Conservation (phyloP, 768 basidiomycete genomes). For the Leccinum disarticulatum region DNA sequence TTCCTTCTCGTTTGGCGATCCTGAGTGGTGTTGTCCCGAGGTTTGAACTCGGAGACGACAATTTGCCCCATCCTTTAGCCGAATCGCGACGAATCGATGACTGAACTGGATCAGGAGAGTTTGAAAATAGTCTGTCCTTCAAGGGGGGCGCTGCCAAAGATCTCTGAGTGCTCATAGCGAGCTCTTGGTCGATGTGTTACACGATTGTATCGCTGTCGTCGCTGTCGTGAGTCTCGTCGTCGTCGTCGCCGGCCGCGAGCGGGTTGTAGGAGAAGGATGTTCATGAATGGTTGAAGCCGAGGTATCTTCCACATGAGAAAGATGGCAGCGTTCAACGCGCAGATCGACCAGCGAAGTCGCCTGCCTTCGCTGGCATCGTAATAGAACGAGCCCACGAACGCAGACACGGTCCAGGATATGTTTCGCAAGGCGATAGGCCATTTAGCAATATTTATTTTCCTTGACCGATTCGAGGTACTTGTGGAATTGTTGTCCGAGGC, state of each 20-base stretch:
- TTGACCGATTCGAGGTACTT: conserved; percentile 33
- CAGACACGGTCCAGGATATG: conserved; percentile 41
- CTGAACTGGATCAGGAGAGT: conserved; percentile 63
- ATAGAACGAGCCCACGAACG: conserved; percentile 60
- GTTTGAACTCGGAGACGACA: conserved; percentile 34
- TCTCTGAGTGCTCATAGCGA: conserved; percentile 30
- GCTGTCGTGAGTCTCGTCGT: conserved; percentile 22
- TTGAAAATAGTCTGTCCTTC: conserved; percentile 60
- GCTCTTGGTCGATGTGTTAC: not conserved
- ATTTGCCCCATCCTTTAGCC: conserved; percentile 60
- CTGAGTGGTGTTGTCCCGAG: conserved; percentile 60
- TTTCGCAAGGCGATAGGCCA: conserved; percentile 36
- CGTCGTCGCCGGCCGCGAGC: conserved; percentile 12
- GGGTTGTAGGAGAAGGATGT: conserved; percentile 16
- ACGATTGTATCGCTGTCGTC: conserved; percentile 18
- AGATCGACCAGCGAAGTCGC: conserved; percentile 72
- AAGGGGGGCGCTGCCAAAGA: conserved; percentile 43
- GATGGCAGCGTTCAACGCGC: conserved; percentile 65
- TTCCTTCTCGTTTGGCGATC: conserved; percentile 68
- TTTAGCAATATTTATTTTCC: conserved; percentile 20
- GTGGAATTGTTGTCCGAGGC: conserved; percentile 33
- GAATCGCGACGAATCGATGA: conserved; percentile 63
- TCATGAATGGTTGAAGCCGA: conserved; percentile 64
- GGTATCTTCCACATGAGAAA: conserved; percentile 78
- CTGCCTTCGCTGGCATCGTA: conserved; percentile 71